Evolutionary conservation across 345 rosid species (phyloP).

Genomic region (Trapa incisa): DNA sequence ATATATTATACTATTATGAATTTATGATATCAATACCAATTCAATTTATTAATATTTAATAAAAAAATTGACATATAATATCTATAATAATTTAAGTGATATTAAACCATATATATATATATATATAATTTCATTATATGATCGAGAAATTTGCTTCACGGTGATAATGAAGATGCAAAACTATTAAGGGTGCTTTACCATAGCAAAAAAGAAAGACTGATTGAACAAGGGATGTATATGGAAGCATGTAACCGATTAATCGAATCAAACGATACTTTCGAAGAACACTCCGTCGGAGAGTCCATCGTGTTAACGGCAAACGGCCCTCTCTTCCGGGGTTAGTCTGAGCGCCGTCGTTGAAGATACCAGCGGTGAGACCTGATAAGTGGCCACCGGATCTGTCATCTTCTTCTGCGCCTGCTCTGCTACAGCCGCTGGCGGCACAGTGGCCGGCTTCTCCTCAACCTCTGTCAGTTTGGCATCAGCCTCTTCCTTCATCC

Average conservation of each 20-base stretch:
- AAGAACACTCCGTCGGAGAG: not conserved
- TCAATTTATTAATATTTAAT: too few species aligned
- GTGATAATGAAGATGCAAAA: too few species aligned
- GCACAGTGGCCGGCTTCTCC: not conserved
- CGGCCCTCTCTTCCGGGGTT: constrained; percentile 25
- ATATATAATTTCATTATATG: too few species aligned
- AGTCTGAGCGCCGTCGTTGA: constrained; percentile 42
- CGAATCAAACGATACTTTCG: too few species aligned
- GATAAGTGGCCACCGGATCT: constrained; percentile 31
- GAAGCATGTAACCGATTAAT: not conserved
- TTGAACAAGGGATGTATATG: constrained; percentile 5
- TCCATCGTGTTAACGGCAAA: constrained; percentile 8
- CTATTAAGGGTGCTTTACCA: too few species aligned
- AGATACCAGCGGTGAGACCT: constrained; percentile 55
- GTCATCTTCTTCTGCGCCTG: constrained; percentile 6
- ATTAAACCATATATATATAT: too few species aligned
- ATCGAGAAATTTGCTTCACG: too few species aligned
- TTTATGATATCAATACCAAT: too few species aligned
- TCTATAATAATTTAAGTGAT: too few species aligned
- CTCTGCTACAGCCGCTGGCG: constrained; percentile 1
- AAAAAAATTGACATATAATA: too few species aligned
- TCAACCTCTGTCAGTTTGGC: constrained; percentile 2
- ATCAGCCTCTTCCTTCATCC: constrained; percentile 49
- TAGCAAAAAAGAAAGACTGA: not conserved
- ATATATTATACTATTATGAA: too few species aligned